Conservation (phyloP, 371 early-diverging fungal genomes). For the Actinomucor elegans region DNA sequence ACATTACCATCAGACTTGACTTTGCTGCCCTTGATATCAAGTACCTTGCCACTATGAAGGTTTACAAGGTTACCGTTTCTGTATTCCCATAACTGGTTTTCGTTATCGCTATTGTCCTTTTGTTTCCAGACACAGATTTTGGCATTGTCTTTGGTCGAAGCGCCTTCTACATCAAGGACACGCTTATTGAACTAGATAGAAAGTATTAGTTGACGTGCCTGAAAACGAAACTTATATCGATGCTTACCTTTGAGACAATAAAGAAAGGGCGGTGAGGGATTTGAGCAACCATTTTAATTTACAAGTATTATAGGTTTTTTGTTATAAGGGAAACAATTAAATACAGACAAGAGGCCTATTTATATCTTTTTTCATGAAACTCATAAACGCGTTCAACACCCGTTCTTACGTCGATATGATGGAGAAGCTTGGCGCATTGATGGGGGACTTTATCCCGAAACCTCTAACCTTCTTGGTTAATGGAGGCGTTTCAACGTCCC, state of each 20-base stretch:
- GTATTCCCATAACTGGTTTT: constrained; percentile 31
- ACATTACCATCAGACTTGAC: constrained; percentile 10
- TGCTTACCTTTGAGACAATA: constrained; percentile 17
- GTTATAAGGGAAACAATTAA: too few relatives aligned
- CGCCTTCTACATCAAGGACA: constrained; percentile 31
- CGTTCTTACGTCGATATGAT: constrained; percentile 14
- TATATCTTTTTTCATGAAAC: too few relatives aligned
- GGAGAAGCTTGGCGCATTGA: too few relatives aligned
- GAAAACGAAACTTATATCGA: background rate
- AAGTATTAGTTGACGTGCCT: background rate
- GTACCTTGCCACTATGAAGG: constrained; percentile 23
- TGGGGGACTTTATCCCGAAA: too few relatives aligned
- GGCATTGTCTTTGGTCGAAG: constrained; percentile 22
- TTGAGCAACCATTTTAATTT: constrained; percentile 3
- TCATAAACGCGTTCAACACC: too few relatives aligned
- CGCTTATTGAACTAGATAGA: constrained; percentile 18
- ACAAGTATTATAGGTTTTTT: background rate
- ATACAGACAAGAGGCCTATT: too few relatives aligned
- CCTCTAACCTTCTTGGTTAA: too few relatives aligned
- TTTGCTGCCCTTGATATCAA: constrained; percentile 25
- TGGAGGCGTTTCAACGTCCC: too few relatives aligned
- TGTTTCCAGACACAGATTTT: constrained; percentile 21
- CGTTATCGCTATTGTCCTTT: constrained; percentile 14
- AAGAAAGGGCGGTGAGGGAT: constrained; percentile 22
- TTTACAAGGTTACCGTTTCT: constrained; percentile 25